Evolutionary conservation across 768 basidiomycete species (phyloP).

Genomic region (Leccinum aurantiacum): DNA sequence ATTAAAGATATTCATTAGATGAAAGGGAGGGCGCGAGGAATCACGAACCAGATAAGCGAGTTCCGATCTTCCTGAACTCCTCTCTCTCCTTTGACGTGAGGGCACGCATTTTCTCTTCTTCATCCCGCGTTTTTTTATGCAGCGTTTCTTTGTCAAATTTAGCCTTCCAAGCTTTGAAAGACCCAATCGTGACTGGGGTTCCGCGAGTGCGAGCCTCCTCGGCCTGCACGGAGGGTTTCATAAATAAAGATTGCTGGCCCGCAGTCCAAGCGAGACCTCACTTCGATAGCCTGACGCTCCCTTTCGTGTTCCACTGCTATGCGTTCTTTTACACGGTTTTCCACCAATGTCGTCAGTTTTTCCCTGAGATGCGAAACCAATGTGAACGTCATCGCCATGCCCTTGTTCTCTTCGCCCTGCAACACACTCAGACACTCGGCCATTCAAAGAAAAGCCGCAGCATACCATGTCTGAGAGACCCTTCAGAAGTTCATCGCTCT

Average conservation of each 20-base stretch:
- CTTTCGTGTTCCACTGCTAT: constrained; percentile 68
- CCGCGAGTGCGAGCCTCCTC: constrained; percentile 87
- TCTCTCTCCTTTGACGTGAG: constrained; percentile 81
- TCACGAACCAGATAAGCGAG: constrained; percentile 66
- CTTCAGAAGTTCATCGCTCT: constrained; percentile 53
- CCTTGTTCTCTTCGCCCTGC: constrained; percentile 82
- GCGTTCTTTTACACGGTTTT: constrained; percentile 53
- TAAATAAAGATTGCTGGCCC: constrained; percentile 1
- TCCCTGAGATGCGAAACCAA: constrained; percentile 85
- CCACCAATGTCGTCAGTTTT: constrained; percentile 63
- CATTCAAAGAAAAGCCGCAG: constrained; percentile 8
- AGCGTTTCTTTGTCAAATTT: constrained; percentile 73
- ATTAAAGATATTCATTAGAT: constrained; percentile 12
- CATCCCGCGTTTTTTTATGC: constrained; percentile 59
- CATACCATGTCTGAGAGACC: constrained; percentile 59
- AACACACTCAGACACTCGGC: neutral
- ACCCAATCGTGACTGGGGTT: constrained; percentile 83
- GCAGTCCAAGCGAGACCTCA: constrained; percentile 30
- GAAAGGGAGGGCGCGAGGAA: neutral
- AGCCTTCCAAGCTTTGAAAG: constrained; percentile 79
- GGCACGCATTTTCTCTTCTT: constrained; percentile 74
- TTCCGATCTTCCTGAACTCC: constrained; percentile 65
- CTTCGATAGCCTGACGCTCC: constrained; percentile 76
- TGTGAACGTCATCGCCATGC: constrained; percentile 98
- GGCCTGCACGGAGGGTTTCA: constrained; percentile 49